Base-by-base conservation (phyloP, 352 stramenopile species). In the Phytophthora meadii region DNA sequence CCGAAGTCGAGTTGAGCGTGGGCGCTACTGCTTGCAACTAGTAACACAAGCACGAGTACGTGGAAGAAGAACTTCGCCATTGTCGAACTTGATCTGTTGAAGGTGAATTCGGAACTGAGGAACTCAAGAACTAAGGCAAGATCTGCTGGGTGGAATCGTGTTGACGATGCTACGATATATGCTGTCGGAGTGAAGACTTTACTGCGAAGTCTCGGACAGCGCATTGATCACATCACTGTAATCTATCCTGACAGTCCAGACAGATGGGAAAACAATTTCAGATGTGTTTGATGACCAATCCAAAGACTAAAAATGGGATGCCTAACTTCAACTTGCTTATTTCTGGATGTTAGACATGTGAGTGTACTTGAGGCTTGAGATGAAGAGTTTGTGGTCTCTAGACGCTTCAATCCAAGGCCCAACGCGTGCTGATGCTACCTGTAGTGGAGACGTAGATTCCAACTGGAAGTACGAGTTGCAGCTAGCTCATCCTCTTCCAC, bases 401-500 rank as follows among this genome's bases (percentile, higher is more conserved):
- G 44, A 63, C n/a, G 24, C 40, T 34, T 64, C 46, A 6, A 11
- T 57, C 0, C 56, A 37, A 27, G 56, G 47, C 12, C 56, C 56
- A 1, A 57, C 34, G 45, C 22, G 47, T 44, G 34, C n/a, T 9
- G 55, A 61, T 17, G 30, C 7, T 15, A 32, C 34, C 2, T 10
- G 5, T 37, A 15, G 32, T 17, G n/a, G 24, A 5, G 34, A 22
- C 7, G 32, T 3, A 30, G 36, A 34, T 40, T 7, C 24, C 28
- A 9, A 5, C 2, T 69, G 53, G 54, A 9, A 65, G 15, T 58
- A 69, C 25, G 61, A 69, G 25, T 12, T 69, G 61, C 61, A 58
- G 17, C 28, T 69, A 39, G 22, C 37, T 12, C 41, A 30, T 12
- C 24, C 45, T 7, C 25, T 69, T 15, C 45, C 61, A 22, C 17